phyloP scores from a whole-genome alignment of 352 stramenopile species.

The Globisporangium solare region DNA sequence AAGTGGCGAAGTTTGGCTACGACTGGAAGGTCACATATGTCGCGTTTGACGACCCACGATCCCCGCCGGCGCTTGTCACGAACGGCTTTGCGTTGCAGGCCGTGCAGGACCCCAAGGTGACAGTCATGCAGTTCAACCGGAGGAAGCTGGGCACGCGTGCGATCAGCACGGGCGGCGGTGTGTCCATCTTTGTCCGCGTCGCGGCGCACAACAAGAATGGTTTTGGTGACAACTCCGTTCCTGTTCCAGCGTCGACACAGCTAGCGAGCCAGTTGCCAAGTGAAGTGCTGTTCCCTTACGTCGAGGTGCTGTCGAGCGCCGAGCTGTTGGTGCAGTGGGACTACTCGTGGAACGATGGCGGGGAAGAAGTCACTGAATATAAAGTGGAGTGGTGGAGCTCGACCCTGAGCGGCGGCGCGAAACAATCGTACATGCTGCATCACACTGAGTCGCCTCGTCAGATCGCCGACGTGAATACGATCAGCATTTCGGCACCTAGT shows the following conservation, averaged over 20 bases:
- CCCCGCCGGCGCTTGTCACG: constrained; percentile 13
- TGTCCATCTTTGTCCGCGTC: constrained; percentile 60
- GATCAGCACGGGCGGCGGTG: constrained; percentile 21
- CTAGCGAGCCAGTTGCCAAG: constrained; percentile 45
- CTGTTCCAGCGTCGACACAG: constrained; percentile 45
- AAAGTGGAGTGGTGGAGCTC: constrained; percentile 68
- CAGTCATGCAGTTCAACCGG: constrained; percentile 48
- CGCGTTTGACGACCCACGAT: constrained; percentile 48
- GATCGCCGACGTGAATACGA: constrained; percentile 55
- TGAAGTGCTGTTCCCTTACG: constrained; percentile 24
- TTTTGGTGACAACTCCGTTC: constrained; percentile 31
- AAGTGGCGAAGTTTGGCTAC: constrained; percentile 82
- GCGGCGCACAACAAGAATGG: constrained; percentile 53
- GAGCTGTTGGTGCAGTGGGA: constrained; percentile 79
- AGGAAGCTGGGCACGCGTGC: constrained; percentile 27
- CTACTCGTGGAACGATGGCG: constrained; percentile 57
- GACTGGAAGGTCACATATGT: constrained; percentile 92
- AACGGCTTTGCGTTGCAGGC: constrained; percentile 55
- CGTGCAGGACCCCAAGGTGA: constrained; percentile 34
- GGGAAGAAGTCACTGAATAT: constrained; percentile 71
- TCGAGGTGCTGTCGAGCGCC: constrained; percentile 51
- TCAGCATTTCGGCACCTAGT: constrained; percentile 64
- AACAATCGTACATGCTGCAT: constrained; percentile 51
- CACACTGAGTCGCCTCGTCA: constrained; percentile 28
- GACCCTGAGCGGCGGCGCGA: constrained; percentile 29